Conservation (phyloP, 495 filamentous ascomycete genomes). For the Lindgomyces ingoldianus region DNA sequence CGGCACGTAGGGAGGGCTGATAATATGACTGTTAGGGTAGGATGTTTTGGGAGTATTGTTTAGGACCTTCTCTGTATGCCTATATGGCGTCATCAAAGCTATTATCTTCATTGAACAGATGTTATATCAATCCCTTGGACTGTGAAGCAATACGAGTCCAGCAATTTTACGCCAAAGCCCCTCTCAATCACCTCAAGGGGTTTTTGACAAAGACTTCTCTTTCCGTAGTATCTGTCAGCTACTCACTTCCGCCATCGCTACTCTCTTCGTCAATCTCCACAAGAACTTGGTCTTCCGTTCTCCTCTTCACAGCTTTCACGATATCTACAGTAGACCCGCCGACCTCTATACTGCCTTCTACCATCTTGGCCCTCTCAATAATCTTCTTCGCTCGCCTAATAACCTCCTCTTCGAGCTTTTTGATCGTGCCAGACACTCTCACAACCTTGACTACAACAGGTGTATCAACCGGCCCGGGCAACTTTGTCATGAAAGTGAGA, state of each 20-base stretch:
- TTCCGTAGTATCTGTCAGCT: no score
- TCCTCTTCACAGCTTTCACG: conserved; percentile 52
- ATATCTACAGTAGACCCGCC: conserved; percentile 49
- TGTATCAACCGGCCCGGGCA: conserved; percentile 57
- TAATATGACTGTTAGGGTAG: no score
- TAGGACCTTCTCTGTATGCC: no score
- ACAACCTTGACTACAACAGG: conserved; percentile 83
- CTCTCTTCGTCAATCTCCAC: conserved; percentile 52
- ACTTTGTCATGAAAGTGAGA: conserved; percentile 73
- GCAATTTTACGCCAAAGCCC: no score
- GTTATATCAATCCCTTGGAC: no score
- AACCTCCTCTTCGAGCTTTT: conserved; percentile 86
- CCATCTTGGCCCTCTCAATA: background rate
- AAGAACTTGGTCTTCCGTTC: conserved; percentile 49
- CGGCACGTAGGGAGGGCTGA: no score
- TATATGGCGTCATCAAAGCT: no score
- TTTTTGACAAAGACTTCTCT: no score
- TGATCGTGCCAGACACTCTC: conserved; percentile 88
- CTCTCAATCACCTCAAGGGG: no score
- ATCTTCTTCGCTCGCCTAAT: conserved; percentile 65
- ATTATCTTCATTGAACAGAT: no score
- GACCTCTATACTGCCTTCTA: background rate
- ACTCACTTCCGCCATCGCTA: conserved; percentile 48
- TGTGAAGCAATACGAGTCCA: no score
- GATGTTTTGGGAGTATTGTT: no score